Base-by-base conservation (phyloP, 2,329 filamentous ascomycete genomes). In the Bipolaris victoriae region DNA sequence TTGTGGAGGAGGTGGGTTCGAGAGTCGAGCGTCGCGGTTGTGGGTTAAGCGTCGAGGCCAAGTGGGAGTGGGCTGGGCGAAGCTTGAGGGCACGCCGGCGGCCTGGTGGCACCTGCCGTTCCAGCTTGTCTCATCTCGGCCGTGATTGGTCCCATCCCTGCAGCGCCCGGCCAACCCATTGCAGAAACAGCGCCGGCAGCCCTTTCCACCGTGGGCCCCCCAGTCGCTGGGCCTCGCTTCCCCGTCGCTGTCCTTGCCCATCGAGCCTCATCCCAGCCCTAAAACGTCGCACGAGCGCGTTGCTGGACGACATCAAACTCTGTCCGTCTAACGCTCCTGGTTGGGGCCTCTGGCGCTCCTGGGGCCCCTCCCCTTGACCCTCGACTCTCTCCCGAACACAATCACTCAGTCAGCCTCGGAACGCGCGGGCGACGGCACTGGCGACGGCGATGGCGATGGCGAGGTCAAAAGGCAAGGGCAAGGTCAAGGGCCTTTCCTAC, bases 31-130 rank as follows among this genome's bases (percentile, higher is more conserved):
- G 53, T 54, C 31, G 46, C 57, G 45, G 55, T 52, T 49, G 58
- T 54, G 49, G 61, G 62, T 56, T 64, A 62, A 60, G 62, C 64
- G 62, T 63, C 63, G 60, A 65, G 64, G 63, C 60, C 55, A 61
- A 59, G 67, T 68, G 67, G 67, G 65, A 65, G 62, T 64, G 62
- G 66, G 47, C 46, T 62, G 60, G 57, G 55, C 52, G 62, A 55
- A 52, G 55, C 55, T 58, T 49, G 57, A 52, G 54, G 57, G 47
- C 13, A 49, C 35, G 44, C 55, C 54, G 55, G 53, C 55, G 55
- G 51, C 53, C 36, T 47, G 56, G 55, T 60, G 61, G 58, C 62
- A 64, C 44, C 50, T 54, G 55, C 58, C 50, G 37, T 47, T 53
- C 37, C 60, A 56, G 53, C 58, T 40, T 50, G 44, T 43, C 45